Conservation (phyloP, 2,329 filamentous ascomycete genomes). For the Aspergillus caelatus region DNA sequence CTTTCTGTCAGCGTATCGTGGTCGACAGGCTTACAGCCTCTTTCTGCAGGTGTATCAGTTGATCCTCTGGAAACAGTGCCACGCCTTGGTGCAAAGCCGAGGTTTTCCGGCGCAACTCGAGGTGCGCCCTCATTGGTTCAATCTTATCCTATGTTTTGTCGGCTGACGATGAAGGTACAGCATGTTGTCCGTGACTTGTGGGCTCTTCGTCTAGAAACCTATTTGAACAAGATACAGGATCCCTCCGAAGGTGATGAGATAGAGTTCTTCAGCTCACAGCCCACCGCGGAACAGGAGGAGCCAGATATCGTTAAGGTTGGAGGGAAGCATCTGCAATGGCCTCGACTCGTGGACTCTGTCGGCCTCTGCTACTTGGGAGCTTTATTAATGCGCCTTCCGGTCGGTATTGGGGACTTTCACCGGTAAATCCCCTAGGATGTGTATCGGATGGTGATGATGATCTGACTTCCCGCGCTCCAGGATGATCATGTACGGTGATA, state of each 20-base stretch:
- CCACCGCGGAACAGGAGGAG: conserved; percentile 48
- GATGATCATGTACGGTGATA: conserved; percentile 65
- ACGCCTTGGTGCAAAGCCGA: conserved; percentile 70
- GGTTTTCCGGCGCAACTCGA: conserved; percentile 74
- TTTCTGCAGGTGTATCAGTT: conserved; percentile 85
- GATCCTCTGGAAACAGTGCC: conserved; percentile 77
- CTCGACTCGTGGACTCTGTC: conserved; percentile 73
- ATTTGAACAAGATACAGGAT: conserved; percentile 52
- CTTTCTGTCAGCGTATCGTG: conserved; percentile 52
- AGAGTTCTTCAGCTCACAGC: conserved; percentile 63
- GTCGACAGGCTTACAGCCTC: conserved; percentile 71
- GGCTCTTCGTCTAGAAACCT: conserved; percentile 69
- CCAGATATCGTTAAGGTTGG: conserved; percentile 37
- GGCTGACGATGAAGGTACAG: conserved; percentile 31
- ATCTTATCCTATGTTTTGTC: neutral
- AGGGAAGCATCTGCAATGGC: conserved; percentile 49
- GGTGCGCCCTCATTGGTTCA: conserved; percentile 39
- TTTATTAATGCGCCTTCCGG: conserved; percentile 73
- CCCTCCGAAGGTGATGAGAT: conserved; percentile 40
- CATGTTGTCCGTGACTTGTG: conserved; percentile 79
- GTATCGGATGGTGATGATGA: neutral
- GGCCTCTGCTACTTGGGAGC: conserved; percentile 79
- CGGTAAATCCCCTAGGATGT: conserved; percentile 28
- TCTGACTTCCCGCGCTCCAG: conserved; percentile 19
- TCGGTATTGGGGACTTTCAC: conserved; percentile 73